phyloP scores from a whole-genome alignment of 495 filamentous ascomycete genomes.

The Hyaloscypha bicolor region DNA sequence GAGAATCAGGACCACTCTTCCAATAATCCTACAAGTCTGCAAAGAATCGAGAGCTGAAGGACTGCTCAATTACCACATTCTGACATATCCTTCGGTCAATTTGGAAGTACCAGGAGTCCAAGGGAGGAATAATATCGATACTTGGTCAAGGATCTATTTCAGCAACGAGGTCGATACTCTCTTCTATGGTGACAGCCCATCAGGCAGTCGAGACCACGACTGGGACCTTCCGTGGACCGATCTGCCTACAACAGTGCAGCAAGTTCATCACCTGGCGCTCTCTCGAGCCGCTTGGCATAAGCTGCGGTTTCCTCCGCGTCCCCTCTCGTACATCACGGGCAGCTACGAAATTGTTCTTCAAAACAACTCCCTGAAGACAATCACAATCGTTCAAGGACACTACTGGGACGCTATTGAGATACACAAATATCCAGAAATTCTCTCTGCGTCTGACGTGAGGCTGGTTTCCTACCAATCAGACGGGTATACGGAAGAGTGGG shows the following conservation, averaged over 20 bases:
- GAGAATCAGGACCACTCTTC: background rate
- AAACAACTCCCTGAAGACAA: background rate
- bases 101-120: background rate
- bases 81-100: background rate
- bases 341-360: background rate
- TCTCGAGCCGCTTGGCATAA: background rate
- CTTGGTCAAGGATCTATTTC: background rate
- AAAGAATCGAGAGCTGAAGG: background rate
- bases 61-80: background rate
- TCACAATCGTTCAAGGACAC: background rate
- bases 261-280: background rate
- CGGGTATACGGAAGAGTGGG: background rate
- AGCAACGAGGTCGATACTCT: background rate
- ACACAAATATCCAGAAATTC: background rate
- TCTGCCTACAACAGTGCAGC: background rate
- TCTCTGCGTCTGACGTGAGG: background rate
- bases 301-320: background rate
- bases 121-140: background rate
- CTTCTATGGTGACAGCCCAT: background rate
- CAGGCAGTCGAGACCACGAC: background rate
- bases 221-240: background rate
- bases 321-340: background rate
- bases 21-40: background rate
- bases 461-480: background rate
- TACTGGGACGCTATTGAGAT: background rate